phyloP scores from a whole-genome alignment of 306 rosid genomes.

The Rosa multiflora region DNA sequence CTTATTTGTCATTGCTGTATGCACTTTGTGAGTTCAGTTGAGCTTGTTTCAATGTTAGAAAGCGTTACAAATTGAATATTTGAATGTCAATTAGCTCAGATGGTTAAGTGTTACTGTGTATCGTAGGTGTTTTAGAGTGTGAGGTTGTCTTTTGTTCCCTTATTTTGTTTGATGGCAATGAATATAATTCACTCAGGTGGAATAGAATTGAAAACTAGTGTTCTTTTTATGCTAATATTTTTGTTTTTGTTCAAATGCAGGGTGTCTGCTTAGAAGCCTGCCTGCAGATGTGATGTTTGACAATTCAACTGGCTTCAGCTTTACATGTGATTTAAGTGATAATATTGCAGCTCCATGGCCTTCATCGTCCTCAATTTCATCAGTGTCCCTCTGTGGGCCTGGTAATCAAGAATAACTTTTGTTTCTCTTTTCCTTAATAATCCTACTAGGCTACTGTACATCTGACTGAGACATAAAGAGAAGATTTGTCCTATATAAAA shows the following conservation, averaged over 20 bases:
- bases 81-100: background rate
- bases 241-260: constrained; percentile 39
- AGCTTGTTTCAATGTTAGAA: background rate
- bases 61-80: background rate
- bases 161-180: background rate
- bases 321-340: constrained; percentile 91
- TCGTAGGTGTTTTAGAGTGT: background rate
- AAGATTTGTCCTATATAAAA: constrained; percentile 15
- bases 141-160: background rate
- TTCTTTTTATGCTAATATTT: constrained; percentile 10
- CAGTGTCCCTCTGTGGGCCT: constrained; percentile 89
- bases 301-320: constrained; percentile 77
- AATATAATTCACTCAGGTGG: background rate
- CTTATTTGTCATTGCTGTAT: background rate
- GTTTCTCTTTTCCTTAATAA: constrained; percentile 6
- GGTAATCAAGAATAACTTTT: constrained; percentile 47
- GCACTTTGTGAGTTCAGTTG: background rate
- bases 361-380: constrained; percentile 73
- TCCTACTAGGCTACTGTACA: background rate
- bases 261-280: constrained; percentile 92
- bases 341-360: constrained; percentile 98
- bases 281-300: constrained; percentile 85
- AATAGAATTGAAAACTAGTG: background rate
- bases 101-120: background rate
- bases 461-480: constrained; percentile 15